Evolutionary conservation across 1,284 basidiomycete species (phyloP).

Genomic region (Boletus holoroseus): DNA sequence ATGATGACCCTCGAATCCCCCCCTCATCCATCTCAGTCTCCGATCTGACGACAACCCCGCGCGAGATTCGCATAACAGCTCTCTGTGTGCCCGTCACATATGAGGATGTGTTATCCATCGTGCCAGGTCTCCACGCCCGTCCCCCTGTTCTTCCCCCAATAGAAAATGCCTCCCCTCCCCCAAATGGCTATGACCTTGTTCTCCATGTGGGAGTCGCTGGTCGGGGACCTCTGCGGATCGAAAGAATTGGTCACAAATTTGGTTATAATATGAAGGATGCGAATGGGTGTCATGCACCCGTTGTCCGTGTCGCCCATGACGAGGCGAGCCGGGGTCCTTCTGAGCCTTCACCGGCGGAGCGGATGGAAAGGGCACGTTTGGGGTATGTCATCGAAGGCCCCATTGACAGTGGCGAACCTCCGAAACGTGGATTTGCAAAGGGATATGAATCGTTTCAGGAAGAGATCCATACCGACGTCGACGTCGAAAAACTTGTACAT

Average conservation of each 20-base stretch:
- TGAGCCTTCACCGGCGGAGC: slow-evolving; percentile 34
- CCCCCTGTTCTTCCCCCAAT: slow-evolving; percentile 53
- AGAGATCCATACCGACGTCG: slow-evolving; percentile 44
- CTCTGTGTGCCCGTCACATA: slow-evolving; percentile 61
- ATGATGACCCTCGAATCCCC: slow-evolving; percentile 9
- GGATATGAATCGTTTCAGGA: slow-evolving; percentile 45
- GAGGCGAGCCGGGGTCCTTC: slow-evolving; percentile 20
- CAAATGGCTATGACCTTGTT: slow-evolving; percentile 65
- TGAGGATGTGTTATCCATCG: slow-evolving; percentile 50
- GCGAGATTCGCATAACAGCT: slow-evolving; percentile 54
- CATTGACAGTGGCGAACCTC: slow-evolving; percentile 31
- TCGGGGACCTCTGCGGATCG: slow-evolving; percentile 59
- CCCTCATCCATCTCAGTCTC: slow-evolving; percentile 4
- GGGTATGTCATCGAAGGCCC: slow-evolving; percentile 28
- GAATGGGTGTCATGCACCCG: slow-evolving; percentile 51
- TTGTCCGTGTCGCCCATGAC: slow-evolving; percentile 38
- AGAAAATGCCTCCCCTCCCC: slow-evolving; percentile 38
- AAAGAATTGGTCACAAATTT: slow-evolving; percentile 61
- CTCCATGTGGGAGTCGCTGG: slow-evolving; percentile 68
- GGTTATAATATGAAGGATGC: slow-evolving; percentile 70
- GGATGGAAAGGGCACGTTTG: slow-evolving; percentile 33
- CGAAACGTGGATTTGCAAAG: slow-evolving; percentile 47
- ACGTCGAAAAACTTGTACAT: slow-evolving; percentile 47
- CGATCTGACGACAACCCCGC: slow-evolving; percentile 17
- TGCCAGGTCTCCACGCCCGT: slow-evolving; percentile 56